These are phyloP conservation scores for Lachnellula suecica DNA, from an alignment of 2,329 filamentous ascomycete genomes.

Conservation along the genomic window DNA sequence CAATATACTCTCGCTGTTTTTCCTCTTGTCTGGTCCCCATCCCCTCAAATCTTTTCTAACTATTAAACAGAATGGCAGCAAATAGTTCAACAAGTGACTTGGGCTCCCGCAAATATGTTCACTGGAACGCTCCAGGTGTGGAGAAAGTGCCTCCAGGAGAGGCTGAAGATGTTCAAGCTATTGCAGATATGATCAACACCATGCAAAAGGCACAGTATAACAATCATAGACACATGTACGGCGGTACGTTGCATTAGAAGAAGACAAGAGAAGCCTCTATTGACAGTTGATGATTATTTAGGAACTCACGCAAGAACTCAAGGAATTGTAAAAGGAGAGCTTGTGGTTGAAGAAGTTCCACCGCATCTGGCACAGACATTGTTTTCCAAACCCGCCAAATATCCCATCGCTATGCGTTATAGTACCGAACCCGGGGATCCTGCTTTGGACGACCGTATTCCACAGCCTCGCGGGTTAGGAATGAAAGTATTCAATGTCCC, in stretches of 20 bases:
- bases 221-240: conserved; percentile 38
- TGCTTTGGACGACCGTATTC: conserved; percentile 40
- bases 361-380: conserved; percentile 42
- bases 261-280: neutral
- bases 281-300: neutral
- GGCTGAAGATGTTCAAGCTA: conserved; percentile 43
- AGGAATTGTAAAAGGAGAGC: conserved; percentile 46
- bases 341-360: conserved; percentile 42
- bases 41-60: neutral
- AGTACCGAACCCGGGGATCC: conserved; percentile 39
- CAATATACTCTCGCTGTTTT: neutral
- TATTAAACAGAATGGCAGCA: conserved; percentile 3
- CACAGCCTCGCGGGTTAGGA: conserved; percentile 45
- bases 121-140: conserved; percentile 40
- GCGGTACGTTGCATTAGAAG: conserved; percentile 8
- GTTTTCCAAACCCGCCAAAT: conserved; percentile 32
- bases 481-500: conserved; percentile 51
- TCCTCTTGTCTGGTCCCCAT: neutral
- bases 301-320: conserved; percentile 47
- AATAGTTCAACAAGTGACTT: conserved; percentile 6
- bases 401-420: conserved; percentile 37
- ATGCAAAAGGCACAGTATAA: conserved; percentile 46
- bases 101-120: conserved; percentile 35
- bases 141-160: conserved; percentile 40
- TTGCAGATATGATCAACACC: conserved; percentile 44